Evolutionary conservation across 2,329 filamentous ascomycete species (phyloP).

Genomic region (Penicillium sp.): DNA sequence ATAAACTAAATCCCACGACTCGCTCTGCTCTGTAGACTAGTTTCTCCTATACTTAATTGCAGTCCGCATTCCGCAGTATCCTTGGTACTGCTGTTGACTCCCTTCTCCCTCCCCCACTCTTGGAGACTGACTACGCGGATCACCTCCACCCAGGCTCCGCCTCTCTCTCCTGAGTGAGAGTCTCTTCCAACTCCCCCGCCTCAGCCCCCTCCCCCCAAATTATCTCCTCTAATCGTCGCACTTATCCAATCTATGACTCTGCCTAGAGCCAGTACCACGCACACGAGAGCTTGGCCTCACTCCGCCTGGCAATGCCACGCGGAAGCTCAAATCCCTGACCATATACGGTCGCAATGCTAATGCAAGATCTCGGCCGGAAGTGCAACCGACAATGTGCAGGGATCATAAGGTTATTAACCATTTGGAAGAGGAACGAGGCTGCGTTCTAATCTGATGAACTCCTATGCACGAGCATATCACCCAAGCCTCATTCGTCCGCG

Average conservation of each 20-base stretch:
- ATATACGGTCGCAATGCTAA: neutral
- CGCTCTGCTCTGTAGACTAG: neutral
- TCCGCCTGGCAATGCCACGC: slow-evolving; percentile 1
- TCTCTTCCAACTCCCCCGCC: neutral
- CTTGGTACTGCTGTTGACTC: neutral
- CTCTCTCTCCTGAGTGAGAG: slow-evolving; percentile 1
- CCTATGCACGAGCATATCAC: neutral
- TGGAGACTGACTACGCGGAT: neutral
- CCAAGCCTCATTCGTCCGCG: neutral
- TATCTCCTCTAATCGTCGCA: neutral
- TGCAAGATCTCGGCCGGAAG: neutral
- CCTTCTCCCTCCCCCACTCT: neutral
- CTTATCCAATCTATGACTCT: neutral
- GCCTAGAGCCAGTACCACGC: neutral
- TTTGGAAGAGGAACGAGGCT: neutral
- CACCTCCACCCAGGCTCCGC: neutral
- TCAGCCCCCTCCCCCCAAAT: neutral
- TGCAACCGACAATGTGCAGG: neutral
- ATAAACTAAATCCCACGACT: too few relatives aligned
- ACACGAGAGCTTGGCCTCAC: neutral
- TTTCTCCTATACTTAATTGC: neutral
- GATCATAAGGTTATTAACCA: neutral
- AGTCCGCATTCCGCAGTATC: neutral
- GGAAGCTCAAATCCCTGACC: neutral
- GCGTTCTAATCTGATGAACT: neutral